Percentiles rank a stretch among this genome's conserved stretches.
Conservation (phyloP, 2,329 filamentous ascomycete species). For the Cordyceps cateniannulata region DNA sequence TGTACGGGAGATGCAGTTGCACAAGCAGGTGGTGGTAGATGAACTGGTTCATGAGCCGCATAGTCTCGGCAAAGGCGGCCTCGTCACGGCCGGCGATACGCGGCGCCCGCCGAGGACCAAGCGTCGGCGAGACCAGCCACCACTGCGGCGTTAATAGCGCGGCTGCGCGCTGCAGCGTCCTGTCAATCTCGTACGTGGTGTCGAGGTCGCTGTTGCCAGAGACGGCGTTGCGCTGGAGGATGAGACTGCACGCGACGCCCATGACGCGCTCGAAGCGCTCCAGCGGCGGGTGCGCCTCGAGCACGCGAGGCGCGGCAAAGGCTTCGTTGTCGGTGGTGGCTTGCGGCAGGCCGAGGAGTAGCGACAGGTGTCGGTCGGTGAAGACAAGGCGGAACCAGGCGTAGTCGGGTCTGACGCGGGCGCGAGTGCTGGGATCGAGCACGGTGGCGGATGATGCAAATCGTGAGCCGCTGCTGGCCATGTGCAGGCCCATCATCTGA, state of each 20-base stretch:
- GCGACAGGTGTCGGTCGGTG: slow-evolving; percentile 40
- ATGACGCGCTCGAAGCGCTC: slow-evolving; percentile 40
- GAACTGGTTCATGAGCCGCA: slow-evolving; percentile 38
- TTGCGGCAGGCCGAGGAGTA: slow-evolving; percentile 41
- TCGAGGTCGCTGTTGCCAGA: slow-evolving; percentile 17
- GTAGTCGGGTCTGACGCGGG: slow-evolving; percentile 26
- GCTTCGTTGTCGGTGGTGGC: slow-evolving; percentile 29
- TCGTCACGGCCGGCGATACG: slow-evolving; percentile 15
- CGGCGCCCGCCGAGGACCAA: too few relatives aligned
- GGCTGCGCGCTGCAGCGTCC: slow-evolving; percentile 38
- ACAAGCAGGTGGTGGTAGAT: slow-evolving; percentile 43
- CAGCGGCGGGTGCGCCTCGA: slow-evolving; percentile 27
- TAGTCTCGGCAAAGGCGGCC: slow-evolving; percentile 22
- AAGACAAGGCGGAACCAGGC: slow-evolving; percentile 41
- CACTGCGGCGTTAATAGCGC: slow-evolving; percentile 36
- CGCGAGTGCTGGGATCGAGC: slow-evolving; percentile 16
- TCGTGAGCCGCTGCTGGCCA: neutral
- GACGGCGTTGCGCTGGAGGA: slow-evolving; percentile 40
- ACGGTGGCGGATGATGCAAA: neutral
- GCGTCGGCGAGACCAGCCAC: slow-evolving; percentile 34
- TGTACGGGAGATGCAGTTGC: slow-evolving; percentile 48
- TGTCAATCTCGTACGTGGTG: slow-evolving; percentile 35
- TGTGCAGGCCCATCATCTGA: slow-evolving; percentile 34
- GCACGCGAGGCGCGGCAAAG: slow-evolving; percentile 24
- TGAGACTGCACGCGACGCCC: slow-evolving; percentile 32